These are phyloP conservation scores for Suhomyces emberorum DNA, from an alignment of 805 yeast genomes.

Conservation along the genomic window DNA sequence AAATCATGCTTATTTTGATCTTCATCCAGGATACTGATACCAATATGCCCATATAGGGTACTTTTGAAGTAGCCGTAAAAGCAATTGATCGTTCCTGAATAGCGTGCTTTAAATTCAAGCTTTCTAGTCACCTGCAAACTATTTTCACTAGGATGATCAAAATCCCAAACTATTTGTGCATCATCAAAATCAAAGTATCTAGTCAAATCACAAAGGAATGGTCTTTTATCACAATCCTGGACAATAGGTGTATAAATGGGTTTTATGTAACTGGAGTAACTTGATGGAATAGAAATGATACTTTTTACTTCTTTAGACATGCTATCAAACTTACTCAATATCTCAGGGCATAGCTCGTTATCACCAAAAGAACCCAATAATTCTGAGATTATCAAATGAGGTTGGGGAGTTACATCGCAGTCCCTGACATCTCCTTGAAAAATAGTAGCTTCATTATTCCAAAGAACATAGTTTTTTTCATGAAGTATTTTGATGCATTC, in stretches of 20 bases:
- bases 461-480: slow-evolving; percentile 45
- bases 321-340: slow-evolving; percentile 42
- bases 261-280: slow-evolving; percentile 56
- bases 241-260: slow-evolving; percentile 63
- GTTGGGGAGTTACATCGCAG: slow-evolving; percentile 17
- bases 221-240: slow-evolving; percentile 9
- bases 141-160: slow-evolving; percentile 47
- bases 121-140: slow-evolving; percentile 25
- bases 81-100: slow-evolving; percentile 59
- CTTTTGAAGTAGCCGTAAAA: slow-evolving; percentile 75
- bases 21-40: slow-evolving; percentile 41
- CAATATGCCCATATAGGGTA: slow-evolving; percentile 56
- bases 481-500: slow-evolving; percentile 53
- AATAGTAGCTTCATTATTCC: slow-evolving; percentile 53
- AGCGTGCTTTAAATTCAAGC: slow-evolving; percentile 43
- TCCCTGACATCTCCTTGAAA: slow-evolving; percentile 57
- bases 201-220: slow-evolving; percentile 21
- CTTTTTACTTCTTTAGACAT: slow-evolving; percentile 2
- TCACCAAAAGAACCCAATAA: slow-evolving; percentile 90
- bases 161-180: slow-evolving; percentile 57
- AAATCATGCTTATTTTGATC: slow-evolving; percentile 11
- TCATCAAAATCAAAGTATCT: slow-evolving; percentile 26
- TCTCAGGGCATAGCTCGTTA: slow-evolving; percentile 86
- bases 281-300: slow-evolving; percentile 37
- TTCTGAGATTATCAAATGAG: slow-evolving; percentile 72